These are phyloP conservation scores for Aspergillus latus DNA, from an alignment of 2,329 filamentous ascomycete species.

Conservation along the genomic window DNA sequence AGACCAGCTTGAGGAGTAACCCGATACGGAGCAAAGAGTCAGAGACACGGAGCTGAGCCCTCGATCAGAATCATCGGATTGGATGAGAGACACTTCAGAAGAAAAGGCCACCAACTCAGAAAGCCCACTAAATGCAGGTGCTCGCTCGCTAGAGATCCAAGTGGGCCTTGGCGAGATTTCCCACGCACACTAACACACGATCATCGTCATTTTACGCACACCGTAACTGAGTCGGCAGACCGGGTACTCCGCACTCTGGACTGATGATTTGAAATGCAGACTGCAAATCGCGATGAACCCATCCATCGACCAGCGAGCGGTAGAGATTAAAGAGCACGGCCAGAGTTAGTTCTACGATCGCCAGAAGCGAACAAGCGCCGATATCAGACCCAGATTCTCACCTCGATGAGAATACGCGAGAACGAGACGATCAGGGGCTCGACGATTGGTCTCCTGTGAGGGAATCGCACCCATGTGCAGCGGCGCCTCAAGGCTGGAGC, in stretches of 20 bases:
- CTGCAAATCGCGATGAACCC: neutral
- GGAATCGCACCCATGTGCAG: no score
- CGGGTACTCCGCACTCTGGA: no score
- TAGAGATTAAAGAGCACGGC: neutral
- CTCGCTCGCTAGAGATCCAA: constrained; percentile 1
- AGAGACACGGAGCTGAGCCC: constrained; percentile 1
- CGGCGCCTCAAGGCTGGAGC: no score
- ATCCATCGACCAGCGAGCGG: neutral
- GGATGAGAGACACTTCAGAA: constrained; percentile 1
- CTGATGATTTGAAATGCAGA: neutral
- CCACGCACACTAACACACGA: constrained; percentile 18
- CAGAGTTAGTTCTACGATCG: constrained; percentile 4
- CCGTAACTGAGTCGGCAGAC: neutral
- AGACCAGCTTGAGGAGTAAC: neutral
- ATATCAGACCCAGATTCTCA: neutral
- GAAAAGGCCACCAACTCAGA: neutral
- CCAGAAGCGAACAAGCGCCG: neutral
- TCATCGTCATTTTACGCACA: constrained; percentile 20
- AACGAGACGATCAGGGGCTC: neutral
- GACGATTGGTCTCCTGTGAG: no score
- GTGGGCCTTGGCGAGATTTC: constrained; percentile 17
- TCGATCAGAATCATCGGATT: neutral
- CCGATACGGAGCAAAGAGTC: neutral
- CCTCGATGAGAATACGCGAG: neutral
- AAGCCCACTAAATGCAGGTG: neutral